Percentiles rank a stretch among this genome's conserved stretches.
These are phyloP conservation scores for Magnusiomyces paraingens DNA, from an alignment of 1,139 yeast species.

Conservation along the genomic window DNA sequence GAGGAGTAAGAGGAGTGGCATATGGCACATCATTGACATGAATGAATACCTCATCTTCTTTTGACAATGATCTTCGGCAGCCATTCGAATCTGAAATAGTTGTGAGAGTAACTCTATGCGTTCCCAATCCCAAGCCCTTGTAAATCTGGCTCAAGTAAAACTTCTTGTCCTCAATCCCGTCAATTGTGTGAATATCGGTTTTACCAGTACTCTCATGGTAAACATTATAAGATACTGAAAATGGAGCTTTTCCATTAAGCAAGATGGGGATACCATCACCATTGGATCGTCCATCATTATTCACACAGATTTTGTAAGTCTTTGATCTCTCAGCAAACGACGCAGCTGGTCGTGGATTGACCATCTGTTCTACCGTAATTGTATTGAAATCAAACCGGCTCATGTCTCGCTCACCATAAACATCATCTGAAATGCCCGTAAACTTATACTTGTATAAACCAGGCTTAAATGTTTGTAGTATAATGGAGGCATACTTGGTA, in stretches of 20 bases:
- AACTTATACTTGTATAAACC: conserved; percentile 63
- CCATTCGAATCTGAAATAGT: conserved; percentile 64
- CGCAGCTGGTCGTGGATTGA: conserved; percentile 55
- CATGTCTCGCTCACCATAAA: conserved; percentile 38
- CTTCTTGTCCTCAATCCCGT: conserved; percentile 32
- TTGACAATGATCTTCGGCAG: conserved; percentile 45
- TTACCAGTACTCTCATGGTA: conserved; percentile 49
- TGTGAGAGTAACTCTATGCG: conserved; percentile 51
- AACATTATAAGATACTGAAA: conserved; percentile 46
- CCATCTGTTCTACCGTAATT: conserved; percentile 51
- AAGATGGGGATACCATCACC: conserved; percentile 52
- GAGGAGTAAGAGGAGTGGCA: conserved; percentile 41
- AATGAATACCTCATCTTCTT: conserved; percentile 36
- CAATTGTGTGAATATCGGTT: conserved; percentile 35
- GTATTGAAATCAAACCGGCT: conserved; percentile 29
- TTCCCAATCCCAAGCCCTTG: conserved; percentile 44
- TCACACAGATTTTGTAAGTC: conserved; percentile 48
- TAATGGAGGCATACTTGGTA: conserved; percentile 44
- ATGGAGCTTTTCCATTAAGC: conserved; percentile 60
- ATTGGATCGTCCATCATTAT: conserved; percentile 22
- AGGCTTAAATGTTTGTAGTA: conserved; percentile 32
- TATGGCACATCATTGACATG: conserved; percentile 73
- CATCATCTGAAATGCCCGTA: conserved; percentile 57
- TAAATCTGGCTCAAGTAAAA: conserved; percentile 37
- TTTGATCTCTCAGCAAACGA: conserved; percentile 44